Evolutionary conservation across 805 yeast genomes (phyloP).

Genomic region (Candida fluviatilis): DNA sequence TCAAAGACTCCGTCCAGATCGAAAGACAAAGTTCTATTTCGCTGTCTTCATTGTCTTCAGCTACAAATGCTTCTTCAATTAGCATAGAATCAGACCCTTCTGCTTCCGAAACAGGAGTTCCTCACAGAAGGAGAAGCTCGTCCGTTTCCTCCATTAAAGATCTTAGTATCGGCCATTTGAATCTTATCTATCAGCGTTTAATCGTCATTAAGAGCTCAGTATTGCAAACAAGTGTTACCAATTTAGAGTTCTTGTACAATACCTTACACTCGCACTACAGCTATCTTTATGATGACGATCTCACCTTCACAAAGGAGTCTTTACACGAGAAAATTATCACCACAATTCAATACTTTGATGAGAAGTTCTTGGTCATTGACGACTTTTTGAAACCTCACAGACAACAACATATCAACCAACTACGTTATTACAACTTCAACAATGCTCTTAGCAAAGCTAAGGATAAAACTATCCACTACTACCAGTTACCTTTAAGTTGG

Average conservation of each 20-base stretch:
- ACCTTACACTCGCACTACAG: constrained; percentile 40
- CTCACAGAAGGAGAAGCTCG: constrained; percentile 20
- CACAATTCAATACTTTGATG: constrained; percentile 41
- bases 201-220: constrained; percentile 33
- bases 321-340: constrained; percentile 35
- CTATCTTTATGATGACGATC: constrained; percentile 9
- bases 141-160: constrained; percentile 23
- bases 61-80: too few species aligned
- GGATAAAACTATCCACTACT: constrained; percentile 60
- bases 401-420: constrained; percentile 29
- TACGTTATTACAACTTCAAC: constrained; percentile 37
- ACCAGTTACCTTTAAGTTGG: constrained; percentile 90
- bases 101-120: neutral
- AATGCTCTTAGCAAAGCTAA: constrained; percentile 30
- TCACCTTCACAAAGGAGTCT: constrained; percentile 18
- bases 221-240: constrained; percentile 31
- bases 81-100: too few species aligned
- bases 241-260: constrained; percentile 35
- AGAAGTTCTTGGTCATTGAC: constrained; percentile 35
- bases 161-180: constrained; percentile 30
- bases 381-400: constrained; percentile 29
- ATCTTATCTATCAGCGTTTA: constrained; percentile 32
- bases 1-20: neutral
- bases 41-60: too few species aligned
- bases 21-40: too few species aligned